Evolutionary conservation across 169 alveolate species (phyloP), one percentile per base, ranked within the genome.

Genomic region (Eimeria acervulina): DNA sequence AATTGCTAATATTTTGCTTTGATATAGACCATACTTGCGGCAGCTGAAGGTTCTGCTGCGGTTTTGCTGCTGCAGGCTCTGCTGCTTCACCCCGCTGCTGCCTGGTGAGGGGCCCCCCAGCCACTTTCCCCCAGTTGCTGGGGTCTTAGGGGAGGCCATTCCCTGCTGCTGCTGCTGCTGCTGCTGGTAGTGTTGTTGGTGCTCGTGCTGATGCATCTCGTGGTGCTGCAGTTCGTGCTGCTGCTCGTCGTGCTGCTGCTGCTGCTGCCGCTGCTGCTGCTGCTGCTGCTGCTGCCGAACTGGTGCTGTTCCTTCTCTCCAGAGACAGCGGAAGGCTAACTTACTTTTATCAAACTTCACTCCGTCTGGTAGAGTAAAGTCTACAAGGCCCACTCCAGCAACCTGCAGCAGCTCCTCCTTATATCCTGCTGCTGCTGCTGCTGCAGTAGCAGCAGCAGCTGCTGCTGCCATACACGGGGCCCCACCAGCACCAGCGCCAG

Each of bases 1-100:
- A 6, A 92, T n/a, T 38, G 95, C 95, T 17, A 92, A 52, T 7
- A 78, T 36, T n/a, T 84, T 84, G 33, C 91, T 47, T 55, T 92
- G 95, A 63, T 92, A 78, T 6, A 92, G 83, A 33, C 95, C 95
- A 38, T 92, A 92, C 84, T 92, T 92, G 61, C 95, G 78, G 91
- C 95, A 92, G 91, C 95, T 92, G 83, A 92, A 92, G 5, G 95
- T 92, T 33, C 95, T 85, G 70, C 95, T 92, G 40, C 85, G 85
- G 52, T 92, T 92, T 63, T 92, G 95, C 84, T 81, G 90, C 90
- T 81, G 90, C 72, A 28, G 28, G 40, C 47, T 81, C 70, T 81
- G 90, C 42, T 26, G 63, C 70, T 81, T 81, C 38, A 26, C 12
- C 72, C 63, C 44, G 40, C 90, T 47, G 42, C 90, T 42, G 26